Percentiles rank a stretch among this genome's conserved stretches.
These are phyloP conservation scores for Trametes pubescens DNA, from an alignment of 1,284 basidiomycete species.

Conservation along the genomic window DNA sequence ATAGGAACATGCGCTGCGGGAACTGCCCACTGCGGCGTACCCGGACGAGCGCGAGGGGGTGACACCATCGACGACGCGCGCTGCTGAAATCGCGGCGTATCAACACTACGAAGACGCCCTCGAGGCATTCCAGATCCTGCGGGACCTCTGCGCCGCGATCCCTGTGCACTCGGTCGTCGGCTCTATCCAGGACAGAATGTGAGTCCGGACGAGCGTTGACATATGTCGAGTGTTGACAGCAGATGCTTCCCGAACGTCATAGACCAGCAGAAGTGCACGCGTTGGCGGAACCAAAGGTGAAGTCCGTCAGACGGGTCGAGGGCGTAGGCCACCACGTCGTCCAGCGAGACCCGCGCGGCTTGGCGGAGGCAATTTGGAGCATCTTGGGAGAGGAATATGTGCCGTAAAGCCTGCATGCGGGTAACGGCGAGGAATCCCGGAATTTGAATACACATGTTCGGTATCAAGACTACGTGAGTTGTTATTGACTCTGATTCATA, in stretches of 20 bases:
- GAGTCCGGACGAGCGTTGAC: not conserved
- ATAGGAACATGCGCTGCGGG: constrained; percentile 27
- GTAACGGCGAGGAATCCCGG: too few relatives aligned
- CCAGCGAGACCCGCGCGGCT: constrained; percentile 15
- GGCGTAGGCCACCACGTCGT: constrained; percentile 1
- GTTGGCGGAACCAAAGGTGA: not conserved
- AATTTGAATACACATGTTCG: too few relatives aligned
- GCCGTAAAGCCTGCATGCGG: too few relatives aligned
- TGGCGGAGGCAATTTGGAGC: constrained; percentile 11
- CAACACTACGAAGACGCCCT: constrained; percentile 6
- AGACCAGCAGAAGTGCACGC: not conserved
- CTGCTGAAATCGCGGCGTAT: constrained; percentile 21
- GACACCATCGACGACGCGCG: constrained; percentile 24
- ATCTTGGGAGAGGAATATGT: constrained; percentile 5
- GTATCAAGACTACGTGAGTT: too few relatives aligned
- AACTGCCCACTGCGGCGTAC: constrained; percentile 26
- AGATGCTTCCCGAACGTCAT: not conserved
- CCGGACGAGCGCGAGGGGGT: constrained; percentile 24
- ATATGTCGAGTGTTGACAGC: not conserved
- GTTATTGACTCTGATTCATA: too few relatives aligned
- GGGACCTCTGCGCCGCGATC: constrained; percentile 20
- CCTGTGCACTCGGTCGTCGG: constrained; percentile 30
- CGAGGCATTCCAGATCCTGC: constrained; percentile 18
- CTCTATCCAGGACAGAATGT: constrained; percentile 20
- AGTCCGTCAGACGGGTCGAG: not conserved